Percentiles rank a stretch among this genome's conserved stretches.
phyloP scores from a whole-genome alignment of 1,284 basidiomycete genomes.

The Fomitopsis pinicola region DNA sequence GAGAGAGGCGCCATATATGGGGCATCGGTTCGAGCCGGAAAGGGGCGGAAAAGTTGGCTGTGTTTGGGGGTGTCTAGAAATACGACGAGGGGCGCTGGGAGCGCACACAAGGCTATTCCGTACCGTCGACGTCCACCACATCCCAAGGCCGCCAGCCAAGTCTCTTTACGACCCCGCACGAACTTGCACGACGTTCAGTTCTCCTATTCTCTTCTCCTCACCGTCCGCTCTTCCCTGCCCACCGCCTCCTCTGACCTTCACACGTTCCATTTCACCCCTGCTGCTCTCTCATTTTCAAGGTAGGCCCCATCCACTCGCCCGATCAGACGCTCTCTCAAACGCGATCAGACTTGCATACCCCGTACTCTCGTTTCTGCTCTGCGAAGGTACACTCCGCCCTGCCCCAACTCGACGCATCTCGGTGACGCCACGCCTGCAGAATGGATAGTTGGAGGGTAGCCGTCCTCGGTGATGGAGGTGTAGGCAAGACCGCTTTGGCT shows the following conservation, averaged over 20 bases:
- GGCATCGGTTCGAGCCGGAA: conserved; percentile 10
- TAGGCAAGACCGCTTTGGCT: conserved; percentile 95
- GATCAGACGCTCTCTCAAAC: conserved; percentile 7
- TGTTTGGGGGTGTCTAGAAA: conserved; percentile 24
- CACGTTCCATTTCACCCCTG: conserved; percentile 10
- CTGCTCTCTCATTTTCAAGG: conserved; percentile 27
- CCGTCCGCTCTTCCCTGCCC: conserved; percentile 11
- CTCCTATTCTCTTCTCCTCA: conserved; percentile 30
- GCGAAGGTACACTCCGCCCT: conserved; percentile 10
- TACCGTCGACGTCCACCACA: conserved; percentile 27
- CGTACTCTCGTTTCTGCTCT: conserved; percentile 21
- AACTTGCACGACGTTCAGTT: conserved; percentile 57
- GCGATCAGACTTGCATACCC: conserved; percentile 18
- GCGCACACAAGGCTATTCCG: conserved; percentile 22
- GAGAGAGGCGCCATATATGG: not conserved
- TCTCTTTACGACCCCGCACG: conserved; percentile 68
- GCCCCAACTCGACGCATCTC: not conserved
- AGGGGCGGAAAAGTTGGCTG: conserved; percentile 16
- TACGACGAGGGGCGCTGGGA: conserved; percentile 19
- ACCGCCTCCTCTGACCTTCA: conserved; percentile 11
- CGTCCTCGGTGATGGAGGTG: conserved; percentile 95
- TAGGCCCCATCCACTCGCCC: conserved; percentile 12
- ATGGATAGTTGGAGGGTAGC: conserved; percentile 93
- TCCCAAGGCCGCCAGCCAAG: conserved; percentile 25
- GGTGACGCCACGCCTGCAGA: conserved; percentile 27